Evolutionary conservation across 225 moss, liverwort and hornwort genomes (phyloP).

Genomic region (Ulota crispa): DNA sequence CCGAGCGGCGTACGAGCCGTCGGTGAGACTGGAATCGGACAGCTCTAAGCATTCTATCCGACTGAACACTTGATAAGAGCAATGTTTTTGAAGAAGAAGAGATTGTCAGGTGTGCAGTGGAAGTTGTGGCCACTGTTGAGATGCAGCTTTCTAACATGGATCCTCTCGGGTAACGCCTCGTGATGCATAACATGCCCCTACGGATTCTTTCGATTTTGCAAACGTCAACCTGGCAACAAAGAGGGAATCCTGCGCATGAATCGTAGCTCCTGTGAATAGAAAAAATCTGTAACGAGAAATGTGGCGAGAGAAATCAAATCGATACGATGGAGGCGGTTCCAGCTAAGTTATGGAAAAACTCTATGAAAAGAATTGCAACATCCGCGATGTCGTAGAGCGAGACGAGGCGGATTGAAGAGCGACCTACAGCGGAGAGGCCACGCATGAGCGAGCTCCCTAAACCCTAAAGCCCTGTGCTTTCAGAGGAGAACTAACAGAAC

Average conservation of each 20-base stretch:
- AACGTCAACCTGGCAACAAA: background rate
- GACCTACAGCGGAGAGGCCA: background rate
- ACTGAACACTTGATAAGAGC: constrained; percentile 26
- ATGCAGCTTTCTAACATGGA: constrained; percentile 59
- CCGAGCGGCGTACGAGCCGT: constrained; percentile 60
- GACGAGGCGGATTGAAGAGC: background rate
- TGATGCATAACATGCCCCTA: constrained; percentile 33
- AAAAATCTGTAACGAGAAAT: background rate
- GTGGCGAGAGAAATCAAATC: background rate
- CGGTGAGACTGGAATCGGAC: constrained; percentile 72
- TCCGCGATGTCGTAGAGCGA: background rate
- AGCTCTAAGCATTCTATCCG: constrained; percentile 69
- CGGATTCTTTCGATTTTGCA: background rate
- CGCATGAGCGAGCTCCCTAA: background rate
- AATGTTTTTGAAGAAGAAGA: constrained; percentile 9
- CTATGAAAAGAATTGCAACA: background rate
- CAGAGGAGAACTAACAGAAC: background rate
- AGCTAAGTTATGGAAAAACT: too few relatives aligned
- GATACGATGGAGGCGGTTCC: too few relatives aligned
- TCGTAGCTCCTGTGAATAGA: background rate
- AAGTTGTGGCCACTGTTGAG: constrained; percentile 35
- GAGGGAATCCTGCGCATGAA: background rate
- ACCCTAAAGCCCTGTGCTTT: background rate
- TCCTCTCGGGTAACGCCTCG: constrained; percentile 17
- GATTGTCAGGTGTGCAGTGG: constrained; percentile 12